Evolutionary conservation across 352 stramenopile genomes (phyloP), one percentile per base, ranked within the genome.

Genomic region (Pythium grandisporangium): DNA sequence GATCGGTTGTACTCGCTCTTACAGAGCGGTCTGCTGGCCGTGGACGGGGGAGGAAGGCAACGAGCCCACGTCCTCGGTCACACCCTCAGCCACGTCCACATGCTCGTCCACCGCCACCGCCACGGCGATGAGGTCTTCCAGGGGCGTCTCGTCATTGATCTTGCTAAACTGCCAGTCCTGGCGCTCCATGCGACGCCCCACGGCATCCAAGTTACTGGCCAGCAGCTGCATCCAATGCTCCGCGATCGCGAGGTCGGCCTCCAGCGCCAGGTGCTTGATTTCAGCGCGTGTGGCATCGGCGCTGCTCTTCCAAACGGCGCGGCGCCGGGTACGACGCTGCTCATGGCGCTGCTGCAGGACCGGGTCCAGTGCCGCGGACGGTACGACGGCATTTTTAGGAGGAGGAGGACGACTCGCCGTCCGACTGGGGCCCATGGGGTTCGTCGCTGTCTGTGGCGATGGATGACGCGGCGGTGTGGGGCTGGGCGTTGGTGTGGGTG

Each of bases 151-250:
- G 26, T 66, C 60, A 22, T 50, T 58, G 10, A 75, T 66, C 45
- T 77, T 78, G 43, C 83, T 71, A 21, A 83, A 81, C 42, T 81
- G 78, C 77, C 77, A 90, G 41, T 90, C 77, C 35, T 86, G 75
- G 7, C 76, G 45, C 37, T 90, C 75, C 14, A 84, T 90, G 45
- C 77, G 69, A 32, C 75, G 71, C 22, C 77, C 77, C 14, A 87
- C 77, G 42, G 86, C 74, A 26, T 80, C 70, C 19, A 87, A 55
- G 27, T 68, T 78, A 42, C 79, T 79, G 11, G 69, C 69, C 21
- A 72, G 50, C 25, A 77, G 55, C 14, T 62, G 50, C 11, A 90
- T 51, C 73, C 74, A 90, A 36, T 70, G 79, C 45, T 90, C 77
- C 21, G 77, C 70, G 19, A 87, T 49, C 23, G 49, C 46, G 10